Base-by-base conservation (phyloP, 805 yeast species). In the Candida krabiensis region DNA sequence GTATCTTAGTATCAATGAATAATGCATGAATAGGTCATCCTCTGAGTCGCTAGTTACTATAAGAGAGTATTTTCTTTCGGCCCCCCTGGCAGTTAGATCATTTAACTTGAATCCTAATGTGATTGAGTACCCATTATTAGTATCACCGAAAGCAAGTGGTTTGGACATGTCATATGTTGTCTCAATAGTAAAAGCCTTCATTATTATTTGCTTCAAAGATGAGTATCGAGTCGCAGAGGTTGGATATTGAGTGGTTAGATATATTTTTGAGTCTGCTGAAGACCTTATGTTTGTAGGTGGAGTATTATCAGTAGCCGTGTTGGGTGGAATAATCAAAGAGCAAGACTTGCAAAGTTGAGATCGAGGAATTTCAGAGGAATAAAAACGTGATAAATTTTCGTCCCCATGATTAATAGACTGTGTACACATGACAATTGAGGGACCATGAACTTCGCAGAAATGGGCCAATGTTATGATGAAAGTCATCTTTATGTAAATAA, bases 371-470 rank as follows among this genome's bases (percentile, higher is more conserved):
- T 70, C 67, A 27, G 58, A 43, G 1, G 69, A 70, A 53, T 34
- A 73, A 66, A 23, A 73, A 56, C 8, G 63, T 38, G 28, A 63
- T 46, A 32, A 27, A 12, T 40, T 40, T n/a, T 33, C 32, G 3
- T 24, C 32, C 46, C 5, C 52, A 35, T n/a, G 46, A 1, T 56
- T 37, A 3, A 59, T 52, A 18, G 56, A 47, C 48, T 80, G 86
- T 0, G 89, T 80, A 46, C 86, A 82, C 54, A 80, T 60, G 2
- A 84, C 66, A 28, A 79, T 73, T 9, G 80, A 67, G 0, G 91
- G 90, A 0, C 91, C 91, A 54, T 84, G 90, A 16, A 78, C 71
- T 59, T 84, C 91, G 58, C 91, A 84, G 58, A 84, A 84, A 55
- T 84, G 91, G 0, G 87, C 82, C 33, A 84, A 56, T 15, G 84